Evolutionary conservation across 2,329 filamentous ascomycete species (phyloP).

Genomic region (Aureobasidium sp.): DNA sequence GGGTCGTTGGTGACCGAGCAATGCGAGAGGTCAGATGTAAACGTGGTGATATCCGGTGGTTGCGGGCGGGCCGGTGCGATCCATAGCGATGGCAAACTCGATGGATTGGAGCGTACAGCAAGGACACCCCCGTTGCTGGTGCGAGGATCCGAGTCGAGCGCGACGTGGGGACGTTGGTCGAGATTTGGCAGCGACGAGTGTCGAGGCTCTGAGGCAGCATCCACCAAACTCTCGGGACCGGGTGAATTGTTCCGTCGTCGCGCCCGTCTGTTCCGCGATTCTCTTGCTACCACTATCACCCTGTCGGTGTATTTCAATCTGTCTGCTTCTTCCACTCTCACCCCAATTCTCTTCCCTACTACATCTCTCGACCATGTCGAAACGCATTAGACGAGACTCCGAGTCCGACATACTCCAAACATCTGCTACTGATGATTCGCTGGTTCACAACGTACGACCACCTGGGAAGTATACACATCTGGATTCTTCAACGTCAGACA

Average conservation of each 20-base stretch:
- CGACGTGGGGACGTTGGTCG: not conserved
- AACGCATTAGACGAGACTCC: slow-evolving; percentile 52
- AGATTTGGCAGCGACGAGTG: not conserved
- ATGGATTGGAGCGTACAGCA: slow-evolving; percentile 14
- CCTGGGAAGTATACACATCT: slow-evolving; percentile 46
- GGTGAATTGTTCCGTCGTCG: not conserved
- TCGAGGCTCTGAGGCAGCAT: not conserved
- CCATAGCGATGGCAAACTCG: slow-evolving; percentile 35
- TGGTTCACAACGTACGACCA: slow-evolving; percentile 12
- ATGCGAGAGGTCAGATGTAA: slow-evolving; percentile 51
- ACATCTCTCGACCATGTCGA: slow-evolving; percentile 44
- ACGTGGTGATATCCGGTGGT: slow-evolving; percentile 41
- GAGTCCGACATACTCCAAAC: slow-evolving; percentile 17
- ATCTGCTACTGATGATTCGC: slow-evolving; percentile 20
- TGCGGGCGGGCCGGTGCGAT: slow-evolving; percentile 44
- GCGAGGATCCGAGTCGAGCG: not conserved
- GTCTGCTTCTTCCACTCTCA: not conserved
- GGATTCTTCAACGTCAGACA: slow-evolving; percentile 36
- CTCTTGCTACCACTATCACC: not conserved
- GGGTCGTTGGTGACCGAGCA: slow-evolving; percentile 19
- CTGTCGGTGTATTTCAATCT: not conserved
- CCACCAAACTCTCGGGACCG: not conserved
- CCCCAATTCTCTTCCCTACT: not conserved
- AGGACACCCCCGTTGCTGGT: slow-evolving; percentile 14
- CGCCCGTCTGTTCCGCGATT: not conserved